phyloP scores from a whole-genome alignment of 2,329 filamentous ascomycete genomes.

The Xylariales sp. region DNA sequence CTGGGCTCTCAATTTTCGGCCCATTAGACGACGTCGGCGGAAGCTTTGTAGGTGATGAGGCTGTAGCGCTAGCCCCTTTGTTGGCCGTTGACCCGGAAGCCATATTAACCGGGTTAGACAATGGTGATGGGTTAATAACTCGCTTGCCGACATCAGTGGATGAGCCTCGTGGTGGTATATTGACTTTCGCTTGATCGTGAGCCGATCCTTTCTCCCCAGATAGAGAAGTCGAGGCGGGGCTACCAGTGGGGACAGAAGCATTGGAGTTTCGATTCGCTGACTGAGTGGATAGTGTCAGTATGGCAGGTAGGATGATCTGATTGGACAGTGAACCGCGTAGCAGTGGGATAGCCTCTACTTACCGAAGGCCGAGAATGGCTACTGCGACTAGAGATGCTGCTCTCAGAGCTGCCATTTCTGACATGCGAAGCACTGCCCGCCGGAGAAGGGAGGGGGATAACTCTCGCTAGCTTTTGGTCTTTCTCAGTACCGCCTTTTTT shows the following conservation, averaged over 20 bases:
- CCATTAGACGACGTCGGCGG: constrained; percentile 47
- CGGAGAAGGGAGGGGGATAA: constrained; percentile 51
- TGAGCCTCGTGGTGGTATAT: constrained; percentile 71
- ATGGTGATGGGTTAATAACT: constrained; percentile 74
- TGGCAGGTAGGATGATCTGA: constrained; percentile 52
- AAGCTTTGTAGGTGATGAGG: constrained; percentile 48
- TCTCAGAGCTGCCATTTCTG: constrained; percentile 73
- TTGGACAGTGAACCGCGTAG: constrained; percentile 55
- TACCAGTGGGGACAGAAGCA: constrained; percentile 62
- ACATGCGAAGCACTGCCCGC: constrained; percentile 49
- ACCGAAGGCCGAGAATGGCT: constrained; percentile 74
- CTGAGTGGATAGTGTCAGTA: constrained; percentile 64
- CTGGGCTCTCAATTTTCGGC: constrained; percentile 69
- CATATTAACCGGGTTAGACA: constrained; percentile 77
- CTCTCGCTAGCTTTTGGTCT: constrained; percentile 54
- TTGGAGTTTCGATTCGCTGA: constrained; percentile 69
- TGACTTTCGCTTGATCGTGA: constrained; percentile 67
- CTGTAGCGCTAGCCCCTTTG: constrained; percentile 52
- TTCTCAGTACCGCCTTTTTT: constrained; percentile 51
- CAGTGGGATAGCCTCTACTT: constrained; percentile 55
- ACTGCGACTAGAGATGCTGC: constrained; percentile 68
- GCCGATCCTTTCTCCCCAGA: constrained; percentile 60
- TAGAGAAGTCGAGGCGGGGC: constrained; percentile 61
- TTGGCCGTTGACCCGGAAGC: constrained; percentile 63
- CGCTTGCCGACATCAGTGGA: constrained; percentile 75